These are phyloP conservation scores for Vitis amurensis DNA, from an alignment of 164 flowering plant species.

Conservation along the genomic window DNA sequence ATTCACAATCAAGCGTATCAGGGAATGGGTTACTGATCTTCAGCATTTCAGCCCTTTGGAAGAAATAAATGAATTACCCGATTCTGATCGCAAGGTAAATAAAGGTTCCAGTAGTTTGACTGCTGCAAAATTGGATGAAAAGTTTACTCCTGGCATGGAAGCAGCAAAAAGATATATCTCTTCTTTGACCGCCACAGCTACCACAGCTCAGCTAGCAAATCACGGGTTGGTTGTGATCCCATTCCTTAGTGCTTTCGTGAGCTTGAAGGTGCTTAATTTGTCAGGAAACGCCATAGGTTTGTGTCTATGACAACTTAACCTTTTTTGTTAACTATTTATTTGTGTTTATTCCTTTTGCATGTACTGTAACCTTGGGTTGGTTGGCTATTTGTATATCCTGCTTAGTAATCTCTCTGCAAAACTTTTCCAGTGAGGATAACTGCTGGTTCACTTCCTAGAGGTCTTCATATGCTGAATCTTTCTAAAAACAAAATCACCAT, in stretches of 20 bases:
- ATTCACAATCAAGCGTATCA: conserved; percentile 68
- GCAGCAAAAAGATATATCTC: conserved; percentile 73
- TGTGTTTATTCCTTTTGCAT: not conserved
- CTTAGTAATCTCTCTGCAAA: conserved; percentile 8
- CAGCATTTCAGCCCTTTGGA: conserved; percentile 50
- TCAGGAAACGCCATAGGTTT: conserved; percentile 88
- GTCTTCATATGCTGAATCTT: conserved; percentile 81
- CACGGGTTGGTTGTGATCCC: conserved; percentile 87
- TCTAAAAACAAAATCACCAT: conserved; percentile 79
- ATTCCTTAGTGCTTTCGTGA: conserved; percentile 69
- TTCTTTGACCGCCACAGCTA: conserved; percentile 61
- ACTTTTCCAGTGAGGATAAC: conserved; percentile 69
- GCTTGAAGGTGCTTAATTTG: conserved; percentile 75
- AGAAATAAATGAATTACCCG: conserved; percentile 40
- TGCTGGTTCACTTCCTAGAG: conserved; percentile 95
- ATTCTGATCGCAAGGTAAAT: conserved; percentile 25
- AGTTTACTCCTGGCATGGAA: conserved; percentile 64
- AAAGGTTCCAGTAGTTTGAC: conserved; percentile 24
- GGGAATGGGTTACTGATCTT: conserved; percentile 85
- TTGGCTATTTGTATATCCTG: not conserved
- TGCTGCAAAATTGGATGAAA: conserved; percentile 42
- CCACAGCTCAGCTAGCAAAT: conserved; percentile 82
- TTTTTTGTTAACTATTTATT: conserved; percentile 1
- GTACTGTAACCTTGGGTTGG: not conserved
- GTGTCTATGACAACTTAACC: conserved; percentile 4